Base-by-base conservation (phyloP, 495 filamentous ascomycete genomes). In the Annulohypoxylon maeteangense region DNA sequence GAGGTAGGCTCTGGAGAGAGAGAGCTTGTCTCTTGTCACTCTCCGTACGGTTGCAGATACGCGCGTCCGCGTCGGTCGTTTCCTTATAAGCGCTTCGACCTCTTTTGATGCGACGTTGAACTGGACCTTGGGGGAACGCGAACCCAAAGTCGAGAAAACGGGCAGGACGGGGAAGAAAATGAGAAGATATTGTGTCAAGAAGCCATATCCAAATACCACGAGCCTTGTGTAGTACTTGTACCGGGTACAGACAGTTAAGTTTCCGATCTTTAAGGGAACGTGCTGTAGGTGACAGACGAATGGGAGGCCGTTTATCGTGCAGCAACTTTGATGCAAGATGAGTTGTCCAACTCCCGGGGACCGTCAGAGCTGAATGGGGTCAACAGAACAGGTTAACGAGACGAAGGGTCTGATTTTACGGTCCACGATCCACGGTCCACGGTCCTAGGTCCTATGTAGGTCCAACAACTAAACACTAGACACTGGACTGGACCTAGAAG, bases 321-420 rank as follows among this genome's bases (percentile, higher is more conserved):
- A 79, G 79, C 77, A 75, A 71, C 74, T 70, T 71, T 72, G 60
- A 75, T 83, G 81, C 81, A 81, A 78, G 81, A 79, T 83, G 81
- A 83, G 81, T 83, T 83, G 81, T 82, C 78, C 81, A 79, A 74
- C 74, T 71, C 32, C 56, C 54, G 54, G 59, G 59, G 64, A 59
- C 59, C 34, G 32, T 38, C 32, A 53, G 56, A 68, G 55, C 59
- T 68, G 61, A 68, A 48, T 55, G 27, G 44, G n/a, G n/a, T n/a
- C n/a, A n/a, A 47, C 16, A 16, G 16, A 6, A 48, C 3, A 11
- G 20, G 14, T 23, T 20, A 54, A 50, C 44, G 32, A 14, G 38
- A 51, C 66, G 29, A 32, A 36, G 34, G 38, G 38, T 42, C 12
- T 20, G 58, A 20, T 14, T 59, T 16, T 65, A 60, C 23, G 29